Conservation (phyloP, 192 early-diverging fungal species). For the Neocallimastix lanati region DNA sequence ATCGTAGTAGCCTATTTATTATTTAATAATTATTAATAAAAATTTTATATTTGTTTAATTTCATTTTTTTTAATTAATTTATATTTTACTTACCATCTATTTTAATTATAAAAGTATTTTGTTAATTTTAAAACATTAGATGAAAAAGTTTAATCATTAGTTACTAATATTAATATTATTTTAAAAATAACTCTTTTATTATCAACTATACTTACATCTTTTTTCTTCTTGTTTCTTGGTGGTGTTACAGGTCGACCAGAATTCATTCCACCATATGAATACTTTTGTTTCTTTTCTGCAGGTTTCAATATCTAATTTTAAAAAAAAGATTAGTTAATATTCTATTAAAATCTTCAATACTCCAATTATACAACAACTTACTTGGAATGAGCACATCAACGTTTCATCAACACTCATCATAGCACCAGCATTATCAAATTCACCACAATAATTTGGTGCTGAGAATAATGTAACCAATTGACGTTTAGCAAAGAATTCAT, state of each 20-base stretch:
- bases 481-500: constrained; percentile 95
- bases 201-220: constrained; percentile 8
- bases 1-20: background rate
- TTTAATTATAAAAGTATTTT: too few species aligned
- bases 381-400: constrained; percentile 72
- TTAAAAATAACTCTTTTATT: too few species aligned
- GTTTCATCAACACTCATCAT: constrained; percentile 81
- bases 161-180: too few species aligned
- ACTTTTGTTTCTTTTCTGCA: constrained; percentile 80
- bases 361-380: too few species aligned
- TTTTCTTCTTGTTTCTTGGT: constrained; percentile 50
- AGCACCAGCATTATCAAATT: constrained; percentile 72
- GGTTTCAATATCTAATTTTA: constrained; percentile 90
- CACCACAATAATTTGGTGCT: constrained; percentile 92
- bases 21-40: too few species aligned
- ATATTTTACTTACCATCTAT: too few species aligned
- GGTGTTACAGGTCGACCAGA: constrained; percentile 51
- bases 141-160: too few species aligned
- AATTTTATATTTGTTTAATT: too few species aligned
- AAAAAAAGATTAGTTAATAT: too few species aligned
- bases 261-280: constrained; percentile 47
- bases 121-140: too few species aligned
- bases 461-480: constrained; percentile 91
- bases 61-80: too few species aligned
- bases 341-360: too few species aligned